A percentile compares a stretch with the other conserved stretches of the same genome.
These are phyloP conservation scores for Metarhizium album DNA, from an alignment of 2,329 filamentous ascomycete genomes.

Conservation along the genomic window DNA sequence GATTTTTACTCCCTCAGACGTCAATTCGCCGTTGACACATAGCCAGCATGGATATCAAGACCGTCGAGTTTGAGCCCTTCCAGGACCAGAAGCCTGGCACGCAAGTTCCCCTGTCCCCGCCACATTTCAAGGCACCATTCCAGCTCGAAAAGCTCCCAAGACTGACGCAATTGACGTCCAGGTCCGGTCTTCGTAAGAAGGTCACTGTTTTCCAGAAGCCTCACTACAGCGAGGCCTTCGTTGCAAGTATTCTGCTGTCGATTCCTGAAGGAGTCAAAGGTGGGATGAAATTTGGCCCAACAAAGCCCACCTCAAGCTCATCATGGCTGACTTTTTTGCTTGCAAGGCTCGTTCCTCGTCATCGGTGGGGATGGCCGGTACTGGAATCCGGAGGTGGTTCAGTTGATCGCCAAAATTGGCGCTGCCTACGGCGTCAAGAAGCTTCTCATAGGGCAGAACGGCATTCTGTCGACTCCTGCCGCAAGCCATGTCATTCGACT, in stretches of 20 bases:
- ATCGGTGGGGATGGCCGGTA: constrained; percentile 95
- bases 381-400: constrained; percentile 94
- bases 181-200: constrained; percentile 97
- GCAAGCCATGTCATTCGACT: constrained; percentile 94
- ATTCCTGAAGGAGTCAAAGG: constrained; percentile 89
- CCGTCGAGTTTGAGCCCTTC: constrained; percentile 75
- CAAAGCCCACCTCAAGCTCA: constrained; percentile 7
- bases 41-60: constrained; percentile 56
- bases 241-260: constrained; percentile 86
- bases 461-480: constrained; percentile 92
- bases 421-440: constrained; percentile 98
- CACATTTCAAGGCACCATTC: constrained; percentile 1
- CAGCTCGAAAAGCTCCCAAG: neutral
- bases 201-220: constrained; percentile 93
- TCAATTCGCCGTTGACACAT: neutral
- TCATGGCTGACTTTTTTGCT: constrained; percentile 1
- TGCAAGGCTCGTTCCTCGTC: constrained; percentile 67
- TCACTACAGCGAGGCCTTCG: constrained; percentile 93
- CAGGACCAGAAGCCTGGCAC: constrained; percentile 98
- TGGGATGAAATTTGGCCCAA: constrained; percentile 19
- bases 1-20: neutral
- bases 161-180: constrained; percentile 26
- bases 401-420: constrained; percentile 94
- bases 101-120: constrained; percentile 49
- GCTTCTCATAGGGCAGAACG: constrained; percentile 89